Evolutionary conservation across 345 rosid genomes (phyloP).

Genomic region (Hibiscus trionum): DNA sequence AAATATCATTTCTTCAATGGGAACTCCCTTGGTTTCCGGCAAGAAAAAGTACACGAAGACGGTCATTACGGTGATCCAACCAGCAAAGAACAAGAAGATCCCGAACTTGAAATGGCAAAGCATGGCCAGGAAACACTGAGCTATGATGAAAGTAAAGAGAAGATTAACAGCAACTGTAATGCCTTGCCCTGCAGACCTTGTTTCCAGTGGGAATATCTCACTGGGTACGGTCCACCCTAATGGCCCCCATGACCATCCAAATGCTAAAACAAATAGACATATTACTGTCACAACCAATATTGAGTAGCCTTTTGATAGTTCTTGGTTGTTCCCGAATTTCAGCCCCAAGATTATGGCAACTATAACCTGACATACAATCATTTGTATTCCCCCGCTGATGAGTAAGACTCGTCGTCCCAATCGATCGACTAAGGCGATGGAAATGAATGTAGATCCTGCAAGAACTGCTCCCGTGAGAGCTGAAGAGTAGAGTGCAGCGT

Average conservation of each 20-base stretch:
- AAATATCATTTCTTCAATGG: conserved; percentile 85
- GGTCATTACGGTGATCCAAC: conserved; percentile 76
- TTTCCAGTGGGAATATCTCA: conserved; percentile 85
- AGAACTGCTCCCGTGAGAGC: conserved; percentile 94
- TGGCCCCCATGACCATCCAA: conserved; percentile 99
- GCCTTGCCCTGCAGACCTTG: conserved; percentile 86
- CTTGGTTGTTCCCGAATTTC: conserved; percentile 60
- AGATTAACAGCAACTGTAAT: conserved; percentile 92
- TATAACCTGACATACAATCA: conserved; percentile 73
- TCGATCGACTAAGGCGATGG: conserved; percentile 70
- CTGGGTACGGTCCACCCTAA: conserved; percentile 97
- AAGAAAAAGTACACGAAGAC: conserved; percentile 56
- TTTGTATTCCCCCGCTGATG: conserved; percentile 79
- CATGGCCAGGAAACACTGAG: conserved; percentile 63
- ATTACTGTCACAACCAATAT: conserved; percentile 54
- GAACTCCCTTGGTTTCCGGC: conserved; percentile 96
- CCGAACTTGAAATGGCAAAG: conserved; percentile 77
- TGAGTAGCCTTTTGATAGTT: conserved; percentile 59
- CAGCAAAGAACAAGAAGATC: conserved; percentile 84
- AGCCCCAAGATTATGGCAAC: conserved; percentile 70
- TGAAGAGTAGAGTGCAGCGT: conserved; percentile 79
- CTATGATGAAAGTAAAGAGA: conserved; percentile 79
- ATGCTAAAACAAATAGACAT: conserved; percentile 79
- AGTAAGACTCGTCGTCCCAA: conserved; percentile 62
- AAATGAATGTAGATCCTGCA: conserved; percentile 64